A percentile compares a stretch with the other conserved stretches of the same genome.
phyloP scores from a whole-genome alignment of 768 basidiomycete species.

The Amanita molliuscula region DNA sequence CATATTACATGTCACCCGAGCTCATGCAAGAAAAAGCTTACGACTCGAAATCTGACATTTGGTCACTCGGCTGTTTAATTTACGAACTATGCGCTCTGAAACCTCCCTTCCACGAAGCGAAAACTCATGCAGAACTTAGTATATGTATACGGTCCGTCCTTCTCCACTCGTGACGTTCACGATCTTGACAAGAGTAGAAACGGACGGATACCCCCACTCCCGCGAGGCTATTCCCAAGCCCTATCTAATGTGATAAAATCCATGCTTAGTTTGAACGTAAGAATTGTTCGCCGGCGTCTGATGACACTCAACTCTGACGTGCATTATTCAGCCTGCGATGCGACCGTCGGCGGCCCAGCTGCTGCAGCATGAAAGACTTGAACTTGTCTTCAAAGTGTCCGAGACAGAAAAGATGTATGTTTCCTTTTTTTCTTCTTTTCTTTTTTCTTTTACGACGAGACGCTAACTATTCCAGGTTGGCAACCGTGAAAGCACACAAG shows the following conservation, averaged over 20 bases:
- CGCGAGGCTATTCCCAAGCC: slow-evolving; percentile 69
- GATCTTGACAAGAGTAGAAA: slow-evolving; percentile 32
- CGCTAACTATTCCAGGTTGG: slow-evolving; percentile 34
- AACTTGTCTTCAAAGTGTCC: slow-evolving; percentile 58
- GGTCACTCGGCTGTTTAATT: slow-evolving; percentile 95
- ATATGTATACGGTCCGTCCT: slow-evolving; percentile 60
- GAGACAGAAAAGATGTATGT: slow-evolving; percentile 71
- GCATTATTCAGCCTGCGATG: slow-evolving; percentile 59
- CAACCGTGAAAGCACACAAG: slow-evolving; percentile 56
- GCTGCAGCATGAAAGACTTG: slow-evolving; percentile 69
- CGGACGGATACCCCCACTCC: slow-evolving; percentile 86
- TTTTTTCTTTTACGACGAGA: neutral
- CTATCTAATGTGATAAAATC: slow-evolving; percentile 69
- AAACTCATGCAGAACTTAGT: slow-evolving; percentile 80
- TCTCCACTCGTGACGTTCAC: neutral
- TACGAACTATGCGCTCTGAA: slow-evolving; percentile 93
- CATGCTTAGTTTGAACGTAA: slow-evolving; percentile 79
- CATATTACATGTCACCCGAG: slow-evolving; percentile 99
- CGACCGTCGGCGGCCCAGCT: slow-evolving; percentile 75
- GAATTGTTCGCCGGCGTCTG: slow-evolving; percentile 6
- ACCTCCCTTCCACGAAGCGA: slow-evolving; percentile 89
- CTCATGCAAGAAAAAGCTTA: slow-evolving; percentile 96
- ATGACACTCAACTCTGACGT: neutral
- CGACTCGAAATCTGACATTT: slow-evolving; percentile 97
- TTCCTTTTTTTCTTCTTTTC: slow-evolving; percentile 11